Evolutionary conservation across 306 rosid genomes (phyloP), one percentile per base, ranked within the genome.

Genomic region (Luffa aegyptiaca): DNA sequence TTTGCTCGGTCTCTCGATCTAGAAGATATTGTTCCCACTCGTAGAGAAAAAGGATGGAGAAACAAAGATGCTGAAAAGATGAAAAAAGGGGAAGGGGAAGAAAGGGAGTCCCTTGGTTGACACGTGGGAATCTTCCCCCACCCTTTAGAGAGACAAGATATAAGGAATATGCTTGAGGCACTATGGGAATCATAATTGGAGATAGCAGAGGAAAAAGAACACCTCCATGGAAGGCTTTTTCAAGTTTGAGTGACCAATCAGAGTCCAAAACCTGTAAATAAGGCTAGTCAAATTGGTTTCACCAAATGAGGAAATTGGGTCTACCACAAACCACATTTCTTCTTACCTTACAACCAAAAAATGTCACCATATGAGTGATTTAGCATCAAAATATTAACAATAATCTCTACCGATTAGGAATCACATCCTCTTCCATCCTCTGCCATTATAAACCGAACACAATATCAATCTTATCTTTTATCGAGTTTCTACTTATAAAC

Each of bases 231-330:
- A 14, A 44, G 51, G 41, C 55, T 21, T 77, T 79, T 46, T 14
- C 1, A 57, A 6, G 2, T 16, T 9, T 6, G 17, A 20, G 59
- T n/a, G 8, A 71, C 91, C 91, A 86, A 84, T 88, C 62, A 83
- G 79, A 79, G 76, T 26, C 55, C 61, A 88, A 87, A 81, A n/a
- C 80, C 55, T 83, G 41, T 3, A 46, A 42, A 37, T 66, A 18
- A 75, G 51, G 20, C 78, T 45, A 69, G 72, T 74, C 85, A 80
- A 37, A 53, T 77, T 76, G 61, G 85, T 69, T 83, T 89, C 84
- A 16, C 88, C 86, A 85, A 72, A 79, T 86, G 31, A 75, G 84
- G 91, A 76, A 88, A 81, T 20, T 6, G 81, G 81, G 81, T 58
- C 81, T 45, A 61, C 81, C 81, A 59, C 55, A n/a, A 58, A 3